phyloP scores from a whole-genome alignment of 2,329 filamentous ascomycete genomes.

The Alternaria viburni region DNA sequence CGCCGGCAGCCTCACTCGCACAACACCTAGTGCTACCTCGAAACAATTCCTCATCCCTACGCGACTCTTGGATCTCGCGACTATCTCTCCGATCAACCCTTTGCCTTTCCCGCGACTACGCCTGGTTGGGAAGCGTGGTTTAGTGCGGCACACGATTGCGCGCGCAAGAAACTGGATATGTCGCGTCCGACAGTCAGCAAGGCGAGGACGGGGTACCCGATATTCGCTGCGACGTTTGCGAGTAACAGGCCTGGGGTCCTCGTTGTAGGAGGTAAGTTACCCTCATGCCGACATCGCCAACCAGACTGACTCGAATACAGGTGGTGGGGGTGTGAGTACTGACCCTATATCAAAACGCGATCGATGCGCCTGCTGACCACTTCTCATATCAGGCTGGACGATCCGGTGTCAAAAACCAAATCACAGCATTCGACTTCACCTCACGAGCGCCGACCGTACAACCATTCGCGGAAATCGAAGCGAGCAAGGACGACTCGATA shows the following conservation, averaged over 20 bases:
- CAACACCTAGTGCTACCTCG: neutral
- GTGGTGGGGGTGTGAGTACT: conserved; percentile 76
- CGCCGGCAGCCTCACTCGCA: conserved; percentile 3
- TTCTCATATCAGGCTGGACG: conserved; percentile 49
- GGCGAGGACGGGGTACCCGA: conserved; percentile 26
- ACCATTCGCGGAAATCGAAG: conserved; percentile 72
- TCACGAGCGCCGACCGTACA: conserved; percentile 66
- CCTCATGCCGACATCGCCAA: neutral
- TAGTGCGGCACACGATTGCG: neutral
- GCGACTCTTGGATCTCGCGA: neutral
- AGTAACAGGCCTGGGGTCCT: conserved; percentile 72
- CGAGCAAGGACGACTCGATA: conserved; percentile 89
- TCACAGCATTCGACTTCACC: conserved; percentile 73
- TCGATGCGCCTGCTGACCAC: conserved; percentile 3
- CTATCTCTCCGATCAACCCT: neutral
- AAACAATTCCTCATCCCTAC: neutral
- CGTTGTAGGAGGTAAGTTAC: conserved; percentile 68
- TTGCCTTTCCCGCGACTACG: neutral
- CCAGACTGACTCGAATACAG: neutral
- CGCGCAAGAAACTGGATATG: conserved; percentile 19
- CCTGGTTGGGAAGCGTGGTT: conserved; percentile 3
- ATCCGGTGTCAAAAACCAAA: conserved; percentile 80
- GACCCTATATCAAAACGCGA: conserved; percentile 12
- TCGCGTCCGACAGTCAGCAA: conserved; percentile 42
- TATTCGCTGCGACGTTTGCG: conserved; percentile 76